Conservation (phyloP, 345 rosid species). For the Raphanus raphanistrum region DNA sequence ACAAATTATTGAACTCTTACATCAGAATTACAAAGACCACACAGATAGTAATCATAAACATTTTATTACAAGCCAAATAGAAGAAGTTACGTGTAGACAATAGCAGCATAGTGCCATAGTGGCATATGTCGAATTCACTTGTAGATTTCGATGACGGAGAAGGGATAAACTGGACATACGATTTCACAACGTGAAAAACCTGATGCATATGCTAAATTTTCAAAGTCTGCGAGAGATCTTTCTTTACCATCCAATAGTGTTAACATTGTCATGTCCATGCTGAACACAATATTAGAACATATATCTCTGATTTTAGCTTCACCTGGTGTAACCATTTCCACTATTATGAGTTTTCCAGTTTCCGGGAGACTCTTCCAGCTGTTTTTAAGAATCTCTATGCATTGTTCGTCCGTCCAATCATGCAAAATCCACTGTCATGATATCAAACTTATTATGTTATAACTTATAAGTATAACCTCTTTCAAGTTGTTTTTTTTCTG, state of each 20-base stretch:
- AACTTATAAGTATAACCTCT: too few relatives aligned
- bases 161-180: neutral
- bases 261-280: neutral
- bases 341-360: neutral
- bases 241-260: neutral
- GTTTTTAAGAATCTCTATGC: neutral
- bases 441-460: neutral
- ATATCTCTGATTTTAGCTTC: neutral
- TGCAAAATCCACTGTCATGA: neutral
- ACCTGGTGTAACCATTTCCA: neutral
- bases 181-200: neutral
- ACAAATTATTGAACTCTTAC: too few relatives aligned
- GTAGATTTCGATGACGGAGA: neutral
- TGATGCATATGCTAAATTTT: neutral
- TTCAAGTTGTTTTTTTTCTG: too few relatives aligned
- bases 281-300: neutral
- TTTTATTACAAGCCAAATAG: neutral
- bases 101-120: neutral
- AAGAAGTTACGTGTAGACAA: neutral
- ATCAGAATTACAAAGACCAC: neutral
- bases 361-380: neutral
- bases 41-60: neutral
- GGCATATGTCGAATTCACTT: neutral
- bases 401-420: neutral
- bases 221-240: neutral